These are phyloP conservation scores for Penicillium diatomitis DNA, from an alignment of 495 filamentous ascomycete genomes.

Conservation along the genomic window DNA sequence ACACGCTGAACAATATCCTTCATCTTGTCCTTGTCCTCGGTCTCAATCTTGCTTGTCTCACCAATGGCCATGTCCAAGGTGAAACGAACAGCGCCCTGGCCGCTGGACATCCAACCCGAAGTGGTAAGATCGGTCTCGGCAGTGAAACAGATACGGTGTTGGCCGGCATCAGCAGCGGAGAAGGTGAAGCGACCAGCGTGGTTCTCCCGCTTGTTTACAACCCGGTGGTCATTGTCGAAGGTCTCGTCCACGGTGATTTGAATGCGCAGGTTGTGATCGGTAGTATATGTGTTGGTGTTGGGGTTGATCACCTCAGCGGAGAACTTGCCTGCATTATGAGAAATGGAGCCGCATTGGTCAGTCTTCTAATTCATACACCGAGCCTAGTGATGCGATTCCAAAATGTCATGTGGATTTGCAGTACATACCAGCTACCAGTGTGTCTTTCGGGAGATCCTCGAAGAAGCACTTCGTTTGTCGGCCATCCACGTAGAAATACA, in stretches of 20 bases:
- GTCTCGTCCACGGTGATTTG: constrained; percentile 90
- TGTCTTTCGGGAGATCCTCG: constrained; percentile 97
- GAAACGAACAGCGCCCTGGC: constrained; percentile 68
- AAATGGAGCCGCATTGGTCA: not conserved
- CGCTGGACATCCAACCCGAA: constrained; percentile 59
- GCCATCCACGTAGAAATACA: constrained; percentile 95
- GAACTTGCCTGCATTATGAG: constrained; percentile 56
- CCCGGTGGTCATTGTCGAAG: constrained; percentile 97
- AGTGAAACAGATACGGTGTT: constrained; percentile 91
- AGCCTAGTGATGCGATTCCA: too few species aligned
- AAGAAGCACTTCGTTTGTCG: constrained; percentile 72
- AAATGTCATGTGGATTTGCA: too few species aligned
- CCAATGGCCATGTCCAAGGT: constrained; percentile 90
- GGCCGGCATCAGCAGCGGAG: constrained; percentile 84
- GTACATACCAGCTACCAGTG: constrained; percentile 73
- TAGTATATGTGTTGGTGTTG: constrained; percentile 47
- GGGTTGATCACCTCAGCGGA: constrained; percentile 70
- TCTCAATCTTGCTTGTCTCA: constrained; percentile 91
- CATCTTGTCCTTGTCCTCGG: constrained; percentile 87
- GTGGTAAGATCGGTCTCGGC: constrained; percentile 55
- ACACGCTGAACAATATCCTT: constrained; percentile 84
- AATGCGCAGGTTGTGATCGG: constrained; percentile 66
- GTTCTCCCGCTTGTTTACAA: constrained; percentile 75
- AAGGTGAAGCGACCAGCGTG: constrained; percentile 86
- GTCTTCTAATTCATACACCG: too few species aligned